Conservation (phyloP, 192 early-diverging fungal species). For the Coemansia sp. region DNA sequence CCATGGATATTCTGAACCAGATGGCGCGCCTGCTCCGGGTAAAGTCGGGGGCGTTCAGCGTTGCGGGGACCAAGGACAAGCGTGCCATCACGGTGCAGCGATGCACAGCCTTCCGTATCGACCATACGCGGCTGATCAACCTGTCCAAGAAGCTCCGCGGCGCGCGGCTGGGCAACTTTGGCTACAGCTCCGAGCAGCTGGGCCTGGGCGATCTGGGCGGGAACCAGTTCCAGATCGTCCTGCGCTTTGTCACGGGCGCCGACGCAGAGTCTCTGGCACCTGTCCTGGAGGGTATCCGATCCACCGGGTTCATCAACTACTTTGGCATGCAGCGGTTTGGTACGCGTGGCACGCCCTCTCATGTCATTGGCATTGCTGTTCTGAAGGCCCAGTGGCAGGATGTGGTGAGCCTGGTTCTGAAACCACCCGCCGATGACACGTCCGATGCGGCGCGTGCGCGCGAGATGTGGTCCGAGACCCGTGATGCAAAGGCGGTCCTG, state of each 20-base stretch:
- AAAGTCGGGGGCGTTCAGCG: conserved; percentile 55
- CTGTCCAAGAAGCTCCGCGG: conserved; percentile 10
- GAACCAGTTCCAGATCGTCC: conserved; percentile 83
- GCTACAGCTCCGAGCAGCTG: conserved; percentile 57
- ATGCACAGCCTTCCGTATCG: conserved; percentile 63
- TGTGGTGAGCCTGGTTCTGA: conserved; percentile 76
- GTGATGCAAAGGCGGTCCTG: conserved; percentile 58
- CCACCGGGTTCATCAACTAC: conserved; percentile 93
- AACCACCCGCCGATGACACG: conserved; percentile 70
- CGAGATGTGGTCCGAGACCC: conserved; percentile 56
- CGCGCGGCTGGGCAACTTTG: conserved; percentile 67
- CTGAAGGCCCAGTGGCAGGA: conserved; percentile 65
- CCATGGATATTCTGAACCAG: conserved; percentile 74
- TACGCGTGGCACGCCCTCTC: conserved; percentile 71
- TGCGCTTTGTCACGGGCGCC: conserved; percentile 58
- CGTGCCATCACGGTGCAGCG: conserved; percentile 84
- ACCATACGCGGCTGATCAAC: conserved; percentile 21
- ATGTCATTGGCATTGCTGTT: conserved; percentile 71
- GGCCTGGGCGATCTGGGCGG: conserved; percentile 81
- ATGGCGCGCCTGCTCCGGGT: conserved; percentile 11
- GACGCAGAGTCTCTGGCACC: conserved; percentile 45
- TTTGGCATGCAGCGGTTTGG: conserved; percentile 99
- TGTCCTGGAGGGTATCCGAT: conserved; percentile 60
- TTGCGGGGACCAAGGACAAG: conserved; percentile 94
- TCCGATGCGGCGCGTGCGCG: conserved; percentile 60